Base-by-base conservation (phyloP, 2,329 filamentous ascomycete species). In the Calycina marina region DNA sequence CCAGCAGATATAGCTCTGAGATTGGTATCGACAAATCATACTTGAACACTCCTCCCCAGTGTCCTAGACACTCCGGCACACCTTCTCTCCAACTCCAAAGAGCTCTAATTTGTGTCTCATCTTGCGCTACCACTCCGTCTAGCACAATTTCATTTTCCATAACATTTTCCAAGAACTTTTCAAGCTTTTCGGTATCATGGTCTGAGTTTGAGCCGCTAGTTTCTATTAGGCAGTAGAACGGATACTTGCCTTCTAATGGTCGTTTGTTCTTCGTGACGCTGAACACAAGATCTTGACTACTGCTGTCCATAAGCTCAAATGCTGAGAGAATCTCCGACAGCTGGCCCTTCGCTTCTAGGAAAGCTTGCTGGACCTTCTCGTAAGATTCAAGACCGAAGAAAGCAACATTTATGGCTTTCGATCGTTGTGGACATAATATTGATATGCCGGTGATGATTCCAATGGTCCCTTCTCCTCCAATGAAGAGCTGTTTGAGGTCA, bases 21-120 rank as follows among this genome's bases (percentile, higher is more conserved):
- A 98, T 67, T 2, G 90, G 90, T 43, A 98, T 93, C 5, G 90
- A 96, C 18, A 98, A 67, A 52, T 98, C 90, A 56, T 98, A 98
- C 61, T 98, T 98, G 69, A 98, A 98, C 6, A 90, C 86, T 27
- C 86, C 90, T 37, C 90, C 92, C 59, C 80, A 84, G 55, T 94
- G 85, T 40, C 82, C 82, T 15, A 92, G 64, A 28, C 77, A 76
- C 60, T 98, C 90, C 0, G 86, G 77, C 45, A 98, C 83, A 45
- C 85, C 84, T 62, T 98, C 90, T 41, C 90, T 75, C 74, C 86
- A 96, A 37, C 72, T 67, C 90, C 90, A 98, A 31, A 98, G 67
- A 3, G 77, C 67, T 50, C 72, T 73, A 43, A 81, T 69, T 57
- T 98, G 92, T 2, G 88, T 93, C 58, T 92, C 84, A 50, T 94